Evolutionary conservation across 495 filamentous ascomycete genomes (phyloP), one percentile per base, ranked within the genome.

Genomic region (Aspergillus diversus): DNA sequence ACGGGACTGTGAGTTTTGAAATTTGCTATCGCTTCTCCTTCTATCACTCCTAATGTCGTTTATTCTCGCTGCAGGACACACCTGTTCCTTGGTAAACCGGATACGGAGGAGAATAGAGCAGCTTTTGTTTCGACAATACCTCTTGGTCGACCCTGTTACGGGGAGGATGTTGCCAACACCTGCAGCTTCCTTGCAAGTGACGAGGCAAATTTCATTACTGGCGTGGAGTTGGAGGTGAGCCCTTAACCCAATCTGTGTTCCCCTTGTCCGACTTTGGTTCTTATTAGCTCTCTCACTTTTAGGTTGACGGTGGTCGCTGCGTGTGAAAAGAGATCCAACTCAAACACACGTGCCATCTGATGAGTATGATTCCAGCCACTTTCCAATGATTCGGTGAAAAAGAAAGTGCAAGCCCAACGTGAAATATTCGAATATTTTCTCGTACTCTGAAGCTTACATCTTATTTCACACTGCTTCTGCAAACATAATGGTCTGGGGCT

Each of bases 81-180:
- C 66, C 72, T 79, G 1, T 89, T 89, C 68, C 73, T 84, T 7
- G 87, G 87, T 15, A 81, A 83, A 49, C 77, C 81, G 1, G 77
- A 86, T 60, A 90, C 86, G 13, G 79, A 80, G 33, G 87, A 89
- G 69, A 89, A 88, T 62, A 76, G 83, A 55, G 79, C 85, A 60
- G 82, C 79, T 37, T 89, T 90, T 67, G 76, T 86, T 51, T 78
- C 79, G n/a, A 83, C 81, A 11, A 80, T 91, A n/a, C 88, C 88
- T 7, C 75, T 90, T 9, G 86, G 87, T 5, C 75, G 87, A 37
- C 79, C 81, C 8, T 81, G 80, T 7, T 83, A 83, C 9, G 80
- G 83, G 1, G 75, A 70, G 12, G 87, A 90, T 69, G 78, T 90
- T 31, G 84, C 84, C n/a, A 84, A 86, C 63, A 83, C 86, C 4